Conservation (phyloP, 2,329 filamentous ascomycete species). For the Cadophora sp. region DNA sequence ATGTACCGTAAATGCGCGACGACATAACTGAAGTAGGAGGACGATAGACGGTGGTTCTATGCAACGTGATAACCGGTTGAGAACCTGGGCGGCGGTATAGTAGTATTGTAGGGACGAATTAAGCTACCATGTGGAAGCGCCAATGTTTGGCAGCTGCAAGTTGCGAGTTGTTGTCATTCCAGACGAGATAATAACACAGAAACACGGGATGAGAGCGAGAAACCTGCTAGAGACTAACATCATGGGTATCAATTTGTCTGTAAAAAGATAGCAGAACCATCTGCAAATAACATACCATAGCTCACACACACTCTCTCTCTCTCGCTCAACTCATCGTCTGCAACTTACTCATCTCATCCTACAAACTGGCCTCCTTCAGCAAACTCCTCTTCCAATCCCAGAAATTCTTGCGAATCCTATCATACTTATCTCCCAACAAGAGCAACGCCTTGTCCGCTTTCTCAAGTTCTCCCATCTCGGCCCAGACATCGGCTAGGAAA, state of each 20-base stretch:
- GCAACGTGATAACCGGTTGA: not conserved
- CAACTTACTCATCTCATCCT: not conserved
- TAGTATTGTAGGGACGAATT: no score
- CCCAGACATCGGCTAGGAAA: conserved; percentile 70
- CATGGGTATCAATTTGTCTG: conserved; percentile 13
- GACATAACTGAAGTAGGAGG: not conserved
- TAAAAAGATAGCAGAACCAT: not conserved
- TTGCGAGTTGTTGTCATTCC: not conserved
- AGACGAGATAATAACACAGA: not conserved
- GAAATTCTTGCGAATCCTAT: conserved; percentile 89
- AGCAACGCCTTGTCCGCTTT: conserved; percentile 74
- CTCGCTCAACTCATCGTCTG: not conserved
- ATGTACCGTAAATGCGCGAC: not conserved
- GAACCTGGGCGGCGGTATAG: conserved; percentile 5
- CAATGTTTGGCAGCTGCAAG: not conserved
- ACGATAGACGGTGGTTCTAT: not conserved
- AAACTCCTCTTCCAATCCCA: conserved; percentile 75
- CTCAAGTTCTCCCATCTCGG: conserved; percentile 60
- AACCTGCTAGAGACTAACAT: not conserved
- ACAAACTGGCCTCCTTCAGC: conserved; percentile 27
- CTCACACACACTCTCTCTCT: not conserved
- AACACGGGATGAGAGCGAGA: not conserved
- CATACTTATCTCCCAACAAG: conserved; percentile 83
- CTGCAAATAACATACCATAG: not conserved
- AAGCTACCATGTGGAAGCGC: not conserved